Base-by-base conservation (phyloP, 2,329 filamentous ascomycete species). In the Emericellopsis atlantica region DNA sequence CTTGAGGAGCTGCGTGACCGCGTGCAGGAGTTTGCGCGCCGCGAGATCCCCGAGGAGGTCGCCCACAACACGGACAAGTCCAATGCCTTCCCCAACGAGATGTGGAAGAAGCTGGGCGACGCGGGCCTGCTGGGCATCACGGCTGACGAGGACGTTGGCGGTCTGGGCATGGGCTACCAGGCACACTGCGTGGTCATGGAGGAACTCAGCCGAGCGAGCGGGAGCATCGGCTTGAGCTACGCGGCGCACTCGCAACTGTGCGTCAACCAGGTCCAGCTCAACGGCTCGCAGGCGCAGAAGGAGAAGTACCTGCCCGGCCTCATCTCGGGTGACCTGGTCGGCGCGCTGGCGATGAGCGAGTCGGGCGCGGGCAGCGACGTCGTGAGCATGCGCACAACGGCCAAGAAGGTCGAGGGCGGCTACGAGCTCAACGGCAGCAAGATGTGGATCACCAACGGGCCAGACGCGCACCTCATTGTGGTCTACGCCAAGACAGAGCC, bases 361-460 rank as follows among this genome's bases (percentile, higher is more conserved):
- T 84, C 89, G 46, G 85, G 84, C 6, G 81, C 90, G 1, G 90
- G 90, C 12, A 89, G 82, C 50, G 90, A 98, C 62, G 90, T 98
- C 4, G 89, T 98, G 23, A 85, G 83, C 61, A 96, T 96, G 90
- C 86, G 89, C 58, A 93, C 81, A 36, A 81, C 76, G 4, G 90
- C 89, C 0, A 83, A 77, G 57, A 70, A 76, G 47, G 84, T 86
- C 10, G 84, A 92, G 52, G 89, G 88, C 31, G 90, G 90, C 23
- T 95, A 84, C 59, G 46, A 89, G 16, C 67, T 98, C 42, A 87
- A 89, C 54, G 90, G 89, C 26, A 85, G 81, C 45, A 95, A 98
- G 72, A 95, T 96, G 90, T 98, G 90, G 90, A 98, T 98, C 58
- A 98, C 90, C 46, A 98, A 98, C 62, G 86, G 90, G 5, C 90